Evolutionary conservation across 495 filamentous ascomycete genomes (phyloP), one percentile per base, ranked within the genome.

Genomic region (Venustampulla echinocandica): DNA sequence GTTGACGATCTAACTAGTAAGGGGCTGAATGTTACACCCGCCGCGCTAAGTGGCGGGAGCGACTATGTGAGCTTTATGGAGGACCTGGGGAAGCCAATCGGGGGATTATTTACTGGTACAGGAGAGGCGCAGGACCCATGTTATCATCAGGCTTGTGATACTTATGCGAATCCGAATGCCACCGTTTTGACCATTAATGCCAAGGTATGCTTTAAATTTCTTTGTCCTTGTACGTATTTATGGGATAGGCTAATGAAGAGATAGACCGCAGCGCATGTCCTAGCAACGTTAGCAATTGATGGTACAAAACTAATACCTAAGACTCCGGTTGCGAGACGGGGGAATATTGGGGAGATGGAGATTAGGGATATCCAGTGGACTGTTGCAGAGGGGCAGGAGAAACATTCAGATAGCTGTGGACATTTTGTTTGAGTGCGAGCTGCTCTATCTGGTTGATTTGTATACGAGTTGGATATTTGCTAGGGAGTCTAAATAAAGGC

Each of bases 91-190:
- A 61, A 65, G 53, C 56, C 69, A 54, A 51, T 65, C 53, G 36
- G 68, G 14, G 68, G 69, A 1, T 60, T 71, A 14, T 58, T 68
- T 53, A 70, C 68, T 2, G 66, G 68, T 6, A 63, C 67, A 7
- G 68, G 64, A 1, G 57, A 56, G 1, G 61, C 50, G 0, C 53
- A 69, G 40, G 69, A 71, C 42, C 59, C 64, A 13, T 70, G 68
- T 45, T 71, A 71, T 42, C 69, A 71, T 46, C 63, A 66, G 35
- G 61, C 49, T 0, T 70, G 69, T 36, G 69, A 71, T 47, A 60
- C 49, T 2, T 62, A 65, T 34, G 47, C 54, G 4, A 71, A 71
- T 47, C 55, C 65, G 13, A 63, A 69, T 30, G 44, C 56, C 32
- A 60, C 66, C n/a, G 59, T 61, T 3, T 40, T 69, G 41, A 66